Percentiles rank a stretch among this genome's conserved stretches.
These are phyloP conservation scores for Lasiosphaeriaceae sp. DNA, from an alignment of 495 filamentous ascomycete genomes.

Conservation along the genomic window DNA sequence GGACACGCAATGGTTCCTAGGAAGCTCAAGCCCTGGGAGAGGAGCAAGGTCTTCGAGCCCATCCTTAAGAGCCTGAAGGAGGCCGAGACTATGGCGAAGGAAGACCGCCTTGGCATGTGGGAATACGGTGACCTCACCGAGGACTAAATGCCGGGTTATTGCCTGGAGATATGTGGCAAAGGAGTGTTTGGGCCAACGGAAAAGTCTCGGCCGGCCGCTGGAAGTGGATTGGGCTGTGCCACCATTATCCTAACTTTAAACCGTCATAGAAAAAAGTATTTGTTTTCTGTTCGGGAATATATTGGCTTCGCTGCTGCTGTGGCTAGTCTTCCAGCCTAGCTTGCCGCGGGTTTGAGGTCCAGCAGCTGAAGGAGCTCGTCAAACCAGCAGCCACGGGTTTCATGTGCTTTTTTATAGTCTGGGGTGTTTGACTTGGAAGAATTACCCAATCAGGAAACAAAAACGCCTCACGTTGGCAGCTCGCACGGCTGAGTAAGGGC, in stretches of 20 bases:
- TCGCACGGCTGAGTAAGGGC: not conserved
- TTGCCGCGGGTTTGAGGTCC: not conserved
- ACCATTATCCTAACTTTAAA: not conserved
- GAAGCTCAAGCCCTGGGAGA: constrained; percentile 89
- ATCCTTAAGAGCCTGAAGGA: constrained; percentile 63
- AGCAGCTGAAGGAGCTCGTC: not conserved
- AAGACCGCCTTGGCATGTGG: constrained; percentile 81
- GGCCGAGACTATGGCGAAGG: constrained; percentile 71
- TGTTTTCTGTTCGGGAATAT: not conserved
- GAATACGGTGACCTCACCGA: constrained; percentile 95
- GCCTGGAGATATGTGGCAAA: not conserved
- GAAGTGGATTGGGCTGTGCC: not conserved
- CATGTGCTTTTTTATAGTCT: too few relatives aligned
- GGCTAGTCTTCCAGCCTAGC: not conserved
- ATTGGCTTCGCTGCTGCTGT: too few relatives aligned
- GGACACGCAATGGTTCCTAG: constrained; percentile 85
- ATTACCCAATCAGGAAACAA: not conserved
- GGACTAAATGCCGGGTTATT: constrained; percentile 49
- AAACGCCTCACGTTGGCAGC: not conserved
- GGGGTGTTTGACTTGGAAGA: not conserved
- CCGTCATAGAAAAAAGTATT: constrained; percentile 6
- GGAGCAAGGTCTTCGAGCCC: constrained; percentile 58
- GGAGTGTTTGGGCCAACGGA: not conserved
- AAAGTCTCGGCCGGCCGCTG: not conserved
- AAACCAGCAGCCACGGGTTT: not conserved